These are phyloP conservation scores for Viola pubescens DNA, from an alignment of 441 rosid genomes.

Conservation along the genomic window DNA sequence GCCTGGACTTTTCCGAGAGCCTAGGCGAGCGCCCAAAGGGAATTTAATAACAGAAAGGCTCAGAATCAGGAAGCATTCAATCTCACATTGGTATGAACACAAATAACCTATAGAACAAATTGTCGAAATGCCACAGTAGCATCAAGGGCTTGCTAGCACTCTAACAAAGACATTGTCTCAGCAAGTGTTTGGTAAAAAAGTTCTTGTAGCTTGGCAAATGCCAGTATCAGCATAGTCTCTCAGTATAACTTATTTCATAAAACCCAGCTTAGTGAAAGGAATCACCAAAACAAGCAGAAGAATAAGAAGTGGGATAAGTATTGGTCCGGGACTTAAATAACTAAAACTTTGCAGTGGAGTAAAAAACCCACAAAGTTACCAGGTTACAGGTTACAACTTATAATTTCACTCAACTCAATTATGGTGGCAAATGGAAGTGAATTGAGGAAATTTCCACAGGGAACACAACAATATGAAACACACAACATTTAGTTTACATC, in stretches of 20 bases:
- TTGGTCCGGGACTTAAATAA: conserved; percentile 1
- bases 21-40: no score
- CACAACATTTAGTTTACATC: background rate
- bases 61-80: no score
- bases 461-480: background rate
- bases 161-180: no score
- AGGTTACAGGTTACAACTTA: background rate
- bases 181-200: background rate
- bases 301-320: background rate
- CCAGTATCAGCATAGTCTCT: background rate
- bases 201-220: background rate
- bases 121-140: no score
- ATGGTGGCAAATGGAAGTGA: background rate
- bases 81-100: no score
- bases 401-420: background rate
- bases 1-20: no score
- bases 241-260: background rate
- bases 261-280: background rate
- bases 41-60: no score
- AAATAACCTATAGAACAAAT: no score
- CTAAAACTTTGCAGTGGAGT: background rate
- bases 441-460: conserved; percentile 3
- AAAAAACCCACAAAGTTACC: background rate
- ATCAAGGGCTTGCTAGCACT: no score
- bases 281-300: background rate